A percentile compares a stretch with the other conserved stretches of the same genome.
These are phyloP conservation scores for Margaritispora aquatica DNA, from an alignment of 495 filamentous ascomycete genomes.

Conservation along the genomic window DNA sequence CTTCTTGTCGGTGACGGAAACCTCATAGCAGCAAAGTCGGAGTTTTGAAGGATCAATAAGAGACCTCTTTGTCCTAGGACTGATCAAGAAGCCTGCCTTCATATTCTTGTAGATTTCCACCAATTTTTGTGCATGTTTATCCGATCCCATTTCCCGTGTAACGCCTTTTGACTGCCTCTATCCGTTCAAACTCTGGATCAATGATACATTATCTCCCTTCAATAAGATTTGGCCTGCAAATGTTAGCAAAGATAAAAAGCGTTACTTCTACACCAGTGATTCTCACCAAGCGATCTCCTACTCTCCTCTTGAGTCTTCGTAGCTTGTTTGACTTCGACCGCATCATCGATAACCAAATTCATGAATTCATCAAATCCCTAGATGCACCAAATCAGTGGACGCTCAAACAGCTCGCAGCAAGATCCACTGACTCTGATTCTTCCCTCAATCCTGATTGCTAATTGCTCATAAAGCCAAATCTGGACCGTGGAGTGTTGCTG, in stretches of 20 bases:
- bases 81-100: no score
- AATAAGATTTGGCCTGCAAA: slow-evolving; percentile 83
- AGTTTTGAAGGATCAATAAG: no score
- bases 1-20: slow-evolving; percentile 25
- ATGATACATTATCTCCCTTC: slow-evolving; percentile 94
- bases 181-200: slow-evolving; percentile 75
- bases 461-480: slow-evolving; percentile 96
- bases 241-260: not conserved
- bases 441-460: slow-evolving; percentile 87
- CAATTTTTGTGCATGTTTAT: not conserved
- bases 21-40: no score
- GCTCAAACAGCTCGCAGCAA: not conserved
- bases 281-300: slow-evolving; percentile 72
- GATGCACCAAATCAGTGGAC: slow-evolving; percentile 16
- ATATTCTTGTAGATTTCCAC: not conserved
- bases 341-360: slow-evolving; percentile 96
- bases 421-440: slow-evolving; percentile 72
- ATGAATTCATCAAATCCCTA: slow-evolving; percentile 98
- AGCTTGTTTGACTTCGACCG: slow-evolving; percentile 81
- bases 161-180: slow-evolving; percentile 23
- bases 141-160: slow-evolving; percentile 10
- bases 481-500: slow-evolving; percentile 82
- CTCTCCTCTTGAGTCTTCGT: slow-evolving; percentile 78
- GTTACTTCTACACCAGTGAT: not conserved
- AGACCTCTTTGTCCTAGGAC: no score